phyloP scores from a whole-genome alignment of 306 rosid genomes.

The Cucumis melo region DNA sequence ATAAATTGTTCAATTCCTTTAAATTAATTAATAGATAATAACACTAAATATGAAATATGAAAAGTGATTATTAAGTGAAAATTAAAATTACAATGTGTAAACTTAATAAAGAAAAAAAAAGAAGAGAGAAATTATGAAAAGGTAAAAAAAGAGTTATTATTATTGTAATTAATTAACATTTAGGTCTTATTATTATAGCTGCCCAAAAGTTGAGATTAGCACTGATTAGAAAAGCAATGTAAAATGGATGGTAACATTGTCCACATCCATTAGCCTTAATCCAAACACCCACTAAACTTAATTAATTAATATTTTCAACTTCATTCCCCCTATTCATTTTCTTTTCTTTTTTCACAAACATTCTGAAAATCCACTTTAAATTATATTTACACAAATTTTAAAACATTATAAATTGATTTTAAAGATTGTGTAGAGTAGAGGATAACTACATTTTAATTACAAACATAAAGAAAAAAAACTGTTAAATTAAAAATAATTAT shows the following conservation, averaged over 20 bases:
- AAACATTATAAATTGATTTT: neutral
- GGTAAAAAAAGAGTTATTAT: too few species aligned
- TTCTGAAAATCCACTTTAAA: neutral
- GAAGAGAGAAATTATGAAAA: too few species aligned
- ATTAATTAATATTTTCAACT: neutral
- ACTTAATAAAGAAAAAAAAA: too few species aligned
- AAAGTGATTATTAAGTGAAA: too few species aligned
- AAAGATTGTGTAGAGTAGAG: neutral
- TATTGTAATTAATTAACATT: neutral
- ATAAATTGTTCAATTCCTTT: too few species aligned
- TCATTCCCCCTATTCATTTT: neutral
- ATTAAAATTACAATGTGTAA: too few species aligned
- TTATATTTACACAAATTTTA: neutral
- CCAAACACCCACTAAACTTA: neutral
- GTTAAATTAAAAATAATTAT: too few species aligned
- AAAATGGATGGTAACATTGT: neutral
- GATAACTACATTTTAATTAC: neutral
- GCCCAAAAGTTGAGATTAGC: neutral
- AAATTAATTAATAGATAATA: too few species aligned
- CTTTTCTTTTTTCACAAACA: neutral
- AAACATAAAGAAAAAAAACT: too few species aligned
- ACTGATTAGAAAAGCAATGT: neutral
- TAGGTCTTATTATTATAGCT: neutral
- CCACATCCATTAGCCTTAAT: neutral
- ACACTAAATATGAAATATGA: too few species aligned